Evolutionary conservation across 177 flowering plant species (phyloP).

Genomic region (Vitis hybrid): DNA sequence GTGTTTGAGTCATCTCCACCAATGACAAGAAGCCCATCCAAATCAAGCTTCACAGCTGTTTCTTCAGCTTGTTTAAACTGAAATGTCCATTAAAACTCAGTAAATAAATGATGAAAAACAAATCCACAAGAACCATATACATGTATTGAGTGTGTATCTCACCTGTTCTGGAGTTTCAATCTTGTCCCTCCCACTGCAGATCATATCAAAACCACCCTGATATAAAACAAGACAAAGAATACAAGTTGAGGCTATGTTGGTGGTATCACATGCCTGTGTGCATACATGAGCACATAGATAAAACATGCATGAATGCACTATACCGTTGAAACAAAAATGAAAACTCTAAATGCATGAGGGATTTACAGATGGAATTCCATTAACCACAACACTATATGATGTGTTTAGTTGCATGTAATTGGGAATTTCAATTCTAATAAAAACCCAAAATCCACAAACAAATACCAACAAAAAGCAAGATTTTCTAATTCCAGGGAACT

Average conservation of each 20-base stretch:
- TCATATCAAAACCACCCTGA: slow-evolving; percentile 99
- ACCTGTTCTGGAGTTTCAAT: slow-evolving; percentile 99
- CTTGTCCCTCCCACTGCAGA: slow-evolving; percentile 96
- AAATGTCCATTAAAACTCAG: slow-evolving; percentile 7
- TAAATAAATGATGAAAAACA: neutral
- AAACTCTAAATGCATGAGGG: too few species aligned
- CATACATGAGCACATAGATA: neutral
- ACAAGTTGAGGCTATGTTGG: neutral
- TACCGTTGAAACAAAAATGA: too few species aligned
- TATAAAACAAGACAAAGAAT: neutral
- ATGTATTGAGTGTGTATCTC: neutral
- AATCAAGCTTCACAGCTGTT: slow-evolving; percentile 77
- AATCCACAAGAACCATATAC: neutral
- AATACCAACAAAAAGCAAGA: too few species aligned
- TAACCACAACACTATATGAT: too few species aligned
- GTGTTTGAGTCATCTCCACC: slow-evolving; percentile 99
- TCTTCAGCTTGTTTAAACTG: slow-evolving; percentile 97
- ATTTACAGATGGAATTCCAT: too few species aligned
- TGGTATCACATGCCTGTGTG: neutral
- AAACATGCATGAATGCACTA: too few species aligned
- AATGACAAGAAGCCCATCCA: slow-evolving; percentile 96
- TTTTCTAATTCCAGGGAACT: too few species aligned
- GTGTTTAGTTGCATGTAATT: too few species aligned
- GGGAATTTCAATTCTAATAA: too few species aligned
- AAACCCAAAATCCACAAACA: too few species aligned